These are phyloP conservation scores for Truncatella angustata DNA, from an alignment of 2,329 filamentous ascomycete genomes.

Conservation along the genomic window DNA sequence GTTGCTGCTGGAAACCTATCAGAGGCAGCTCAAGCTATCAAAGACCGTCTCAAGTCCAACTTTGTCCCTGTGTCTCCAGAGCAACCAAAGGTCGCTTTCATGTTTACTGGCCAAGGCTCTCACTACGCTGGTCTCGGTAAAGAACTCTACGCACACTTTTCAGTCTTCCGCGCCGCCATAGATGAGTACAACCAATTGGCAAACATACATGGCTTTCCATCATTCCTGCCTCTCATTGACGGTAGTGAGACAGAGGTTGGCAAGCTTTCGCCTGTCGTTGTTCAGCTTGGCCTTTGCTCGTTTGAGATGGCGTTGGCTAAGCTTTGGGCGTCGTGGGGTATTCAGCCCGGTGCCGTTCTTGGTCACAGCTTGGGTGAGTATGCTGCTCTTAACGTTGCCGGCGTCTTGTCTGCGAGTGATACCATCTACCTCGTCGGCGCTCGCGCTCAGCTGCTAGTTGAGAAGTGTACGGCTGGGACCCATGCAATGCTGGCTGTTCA, in stretches of 20 bases:
- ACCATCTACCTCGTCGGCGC: slow-evolving; percentile 69
- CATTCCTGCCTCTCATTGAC: slow-evolving; percentile 51
- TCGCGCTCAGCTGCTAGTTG: slow-evolving; percentile 63
- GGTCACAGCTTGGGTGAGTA: slow-evolving; percentile 72
- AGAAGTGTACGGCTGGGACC: slow-evolving; percentile 63
- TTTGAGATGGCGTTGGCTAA: slow-evolving; percentile 57
- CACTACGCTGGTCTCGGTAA: slow-evolving; percentile 51
- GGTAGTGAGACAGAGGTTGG: slow-evolving; percentile 41
- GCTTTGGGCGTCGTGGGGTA: slow-evolving; percentile 56
- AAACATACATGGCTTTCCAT: slow-evolving; percentile 52
- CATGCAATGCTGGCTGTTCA: slow-evolving; percentile 58
- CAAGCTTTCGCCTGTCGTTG: slow-evolving; percentile 46
- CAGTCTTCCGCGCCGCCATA: slow-evolving; percentile 49
- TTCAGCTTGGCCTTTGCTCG: slow-evolving; percentile 53
- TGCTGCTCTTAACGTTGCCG: slow-evolving; percentile 68
- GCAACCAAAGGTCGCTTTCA: slow-evolving; percentile 48
- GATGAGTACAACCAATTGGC: slow-evolving; percentile 56
- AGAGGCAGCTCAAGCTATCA: slow-evolving; percentile 42
- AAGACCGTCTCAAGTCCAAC: slow-evolving; percentile 39
- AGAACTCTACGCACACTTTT: slow-evolving; percentile 46
- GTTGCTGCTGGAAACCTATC: slow-evolving; percentile 39
- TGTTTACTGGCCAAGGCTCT: slow-evolving; percentile 57
- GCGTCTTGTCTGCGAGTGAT: slow-evolving; percentile 68
- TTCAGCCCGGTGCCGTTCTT: slow-evolving; percentile 53
- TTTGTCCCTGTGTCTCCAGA: slow-evolving; percentile 41